Percentiles rank a stretch among this genome's conserved stretches.
Evolutionary conservation across 228 moss, liverwort and hornwort genomes (phyloP).

Genomic region (Sphagnum fallax): DNA sequence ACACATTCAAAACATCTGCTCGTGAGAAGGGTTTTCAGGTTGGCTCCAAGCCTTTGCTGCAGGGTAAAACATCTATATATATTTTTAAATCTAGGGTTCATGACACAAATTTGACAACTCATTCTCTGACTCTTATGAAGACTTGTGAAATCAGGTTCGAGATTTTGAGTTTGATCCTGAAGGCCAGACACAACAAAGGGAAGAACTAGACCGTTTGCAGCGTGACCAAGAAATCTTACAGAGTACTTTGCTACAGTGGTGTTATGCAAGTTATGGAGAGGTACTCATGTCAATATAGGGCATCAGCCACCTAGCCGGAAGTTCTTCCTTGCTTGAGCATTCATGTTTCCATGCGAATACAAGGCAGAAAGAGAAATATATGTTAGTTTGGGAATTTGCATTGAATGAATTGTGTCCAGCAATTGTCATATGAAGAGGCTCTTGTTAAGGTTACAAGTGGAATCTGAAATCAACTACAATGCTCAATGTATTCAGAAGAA

Average conservation of each 20-base stretch:
- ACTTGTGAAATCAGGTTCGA: conserved; percentile 28
- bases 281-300: conserved; percentile 8
- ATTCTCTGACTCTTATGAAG: neutral
- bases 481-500: too few relatives aligned
- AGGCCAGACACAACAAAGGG: conserved; percentile 33
- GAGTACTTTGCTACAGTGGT: conserved; percentile 56
- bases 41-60: neutral
- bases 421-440: too few relatives aligned
- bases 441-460: too few relatives aligned
- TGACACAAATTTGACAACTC: too few relatives aligned
- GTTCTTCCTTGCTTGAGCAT: too few relatives aligned
- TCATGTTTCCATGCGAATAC: too few relatives aligned
- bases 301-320: too few relatives aligned
- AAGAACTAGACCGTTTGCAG: conserved; percentile 34
- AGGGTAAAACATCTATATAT: neutral
- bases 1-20: conserved; percentile 50
- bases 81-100: too few relatives aligned
- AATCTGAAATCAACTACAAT: too few relatives aligned
- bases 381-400: too few relatives aligned
- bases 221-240: conserved; percentile 35
- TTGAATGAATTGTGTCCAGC: too few relatives aligned
- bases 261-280: conserved; percentile 72
- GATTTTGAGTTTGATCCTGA: conserved; percentile 39
- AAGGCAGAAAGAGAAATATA: too few relatives aligned
- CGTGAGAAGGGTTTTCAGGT: conserved; percentile 61